phyloP scores from a whole-genome alignment of 73 alveolate genomes.

The Tetrahymena thermophila region DNA sequence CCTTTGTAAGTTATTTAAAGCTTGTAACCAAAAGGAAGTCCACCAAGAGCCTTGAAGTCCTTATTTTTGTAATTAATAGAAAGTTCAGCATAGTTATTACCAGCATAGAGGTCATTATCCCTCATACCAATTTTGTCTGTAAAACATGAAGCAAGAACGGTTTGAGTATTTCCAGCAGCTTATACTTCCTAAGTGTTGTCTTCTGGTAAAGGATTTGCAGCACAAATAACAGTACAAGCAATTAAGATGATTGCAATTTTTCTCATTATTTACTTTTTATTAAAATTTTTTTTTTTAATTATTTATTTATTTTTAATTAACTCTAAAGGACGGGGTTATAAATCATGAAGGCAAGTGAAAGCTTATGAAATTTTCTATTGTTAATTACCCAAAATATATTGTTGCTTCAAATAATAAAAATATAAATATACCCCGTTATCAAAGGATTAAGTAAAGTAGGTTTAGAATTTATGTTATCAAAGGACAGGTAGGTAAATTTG shows the following conservation, averaged over 20 bases:
- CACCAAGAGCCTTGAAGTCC: conserved; percentile 63
- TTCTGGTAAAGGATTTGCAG: not conserved
- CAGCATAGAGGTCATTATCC: conserved; percentile 51
- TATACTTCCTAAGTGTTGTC: not conserved
- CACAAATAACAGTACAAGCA: not conserved
- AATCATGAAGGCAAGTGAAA: too few species aligned
- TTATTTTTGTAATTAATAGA: conserved; percentile 20
- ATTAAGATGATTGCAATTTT: not conserved
- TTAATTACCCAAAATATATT: too few species aligned
- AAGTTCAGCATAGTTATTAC: conserved; percentile 58
- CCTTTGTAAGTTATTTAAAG: conserved; percentile 54
- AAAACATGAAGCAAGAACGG: conserved; percentile 47
- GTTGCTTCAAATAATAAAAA: too few species aligned
- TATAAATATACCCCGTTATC: too few species aligned
- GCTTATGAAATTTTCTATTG: too few species aligned
- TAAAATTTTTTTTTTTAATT: not conserved
- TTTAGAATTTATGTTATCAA: not conserved
- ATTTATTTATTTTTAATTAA: too few species aligned
- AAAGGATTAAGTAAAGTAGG: too few species aligned
- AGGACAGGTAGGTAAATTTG: not conserved
- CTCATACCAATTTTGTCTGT: conserved; percentile 43
- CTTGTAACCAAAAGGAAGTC: conserved; percentile 41
- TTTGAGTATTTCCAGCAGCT: not conserved
- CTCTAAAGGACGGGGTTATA: too few species aligned
- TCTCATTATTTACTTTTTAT: not conserved